phyloP scores from a whole-genome alignment of 2,329 filamentous ascomycete species.

The Calycina marina region DNA sequence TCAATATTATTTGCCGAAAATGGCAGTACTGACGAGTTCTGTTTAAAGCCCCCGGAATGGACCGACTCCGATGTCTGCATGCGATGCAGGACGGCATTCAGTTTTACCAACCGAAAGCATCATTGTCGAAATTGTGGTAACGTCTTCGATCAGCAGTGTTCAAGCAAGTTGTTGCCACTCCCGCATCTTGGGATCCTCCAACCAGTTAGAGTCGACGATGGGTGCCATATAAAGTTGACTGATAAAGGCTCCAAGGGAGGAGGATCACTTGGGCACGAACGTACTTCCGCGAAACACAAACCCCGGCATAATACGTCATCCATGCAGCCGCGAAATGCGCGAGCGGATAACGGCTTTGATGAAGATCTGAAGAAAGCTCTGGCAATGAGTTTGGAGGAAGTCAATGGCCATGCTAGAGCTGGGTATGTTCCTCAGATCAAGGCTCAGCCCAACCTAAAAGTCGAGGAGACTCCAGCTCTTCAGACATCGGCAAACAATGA shows the following conservation, averaged over 20 bases:
- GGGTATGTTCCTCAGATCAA: conserved; percentile 59
- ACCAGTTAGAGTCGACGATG: conserved; percentile 87
- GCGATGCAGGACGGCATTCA: conserved; percentile 89
- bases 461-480: conserved; percentile 17
- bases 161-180: conserved; percentile 72
- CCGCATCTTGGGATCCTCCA: conserved; percentile 88
- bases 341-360: conserved; percentile 82
- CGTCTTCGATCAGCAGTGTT: conserved; percentile 93
- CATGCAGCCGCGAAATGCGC: conserved; percentile 83
- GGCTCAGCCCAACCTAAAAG: conserved; percentile 22
- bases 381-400: conserved; percentile 94
- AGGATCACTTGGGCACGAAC: conserved; percentile 25
- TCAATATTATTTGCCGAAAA: too few species aligned
- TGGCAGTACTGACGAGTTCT: too few species aligned
- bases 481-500: conserved; percentile 42
- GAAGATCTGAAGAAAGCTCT: conserved; percentile 87
- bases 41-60: conserved; percentile 80
- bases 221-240: conserved; percentile 80
- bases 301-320: conserved; percentile 50
- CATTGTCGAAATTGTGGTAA: conserved; percentile 97
- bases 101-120: conserved; percentile 96
- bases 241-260: conserved; percentile 45
- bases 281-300: conserved; percentile 32
- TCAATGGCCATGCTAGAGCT: conserved; percentile 53
- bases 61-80: conserved; percentile 96